Evolutionary conservation across 306 rosid species (phyloP).

Genomic region (Quercus dentata): DNA sequence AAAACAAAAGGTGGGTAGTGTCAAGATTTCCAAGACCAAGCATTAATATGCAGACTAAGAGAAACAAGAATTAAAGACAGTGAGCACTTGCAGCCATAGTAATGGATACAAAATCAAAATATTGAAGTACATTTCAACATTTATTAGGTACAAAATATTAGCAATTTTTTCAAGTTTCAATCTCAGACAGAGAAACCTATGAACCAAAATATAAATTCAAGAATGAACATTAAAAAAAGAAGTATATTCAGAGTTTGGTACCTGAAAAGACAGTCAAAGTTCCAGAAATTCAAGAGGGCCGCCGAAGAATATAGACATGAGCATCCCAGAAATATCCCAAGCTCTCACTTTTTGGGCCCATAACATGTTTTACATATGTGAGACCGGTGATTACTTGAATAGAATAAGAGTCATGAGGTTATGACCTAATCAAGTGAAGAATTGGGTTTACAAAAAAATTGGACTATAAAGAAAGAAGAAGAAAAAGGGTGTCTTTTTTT

Average conservation of each 20-base stretch:
- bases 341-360: slow-evolving; percentile 13
- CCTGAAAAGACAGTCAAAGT: slow-evolving; percentile 40
- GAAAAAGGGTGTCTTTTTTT: slow-evolving; percentile 12
- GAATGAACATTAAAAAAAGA: not conserved
- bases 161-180: not conserved
- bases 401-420: not conserved
- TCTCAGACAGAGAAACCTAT: not conserved
- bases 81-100: not conserved
- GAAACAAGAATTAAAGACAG: slow-evolving; percentile 23
- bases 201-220: slow-evolving; percentile 1
- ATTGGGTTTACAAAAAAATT: slow-evolving; percentile 6
- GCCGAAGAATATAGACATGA: slow-evolving; percentile 26
- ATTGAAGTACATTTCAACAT: not conserved
- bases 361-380: slow-evolving; percentile 1
- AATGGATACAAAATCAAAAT: not conserved
- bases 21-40: not conserved
- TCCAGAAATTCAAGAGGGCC: slow-evolving; percentile 33
- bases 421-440: not conserved
- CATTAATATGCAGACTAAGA: not conserved
- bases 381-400: not conserved
- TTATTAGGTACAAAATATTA: not conserved
- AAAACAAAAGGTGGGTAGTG: not conserved
- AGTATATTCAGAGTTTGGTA: slow-evolving; percentile 24
- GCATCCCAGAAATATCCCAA: slow-evolving; percentile 15
- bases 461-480: slow-evolving; percentile 19